These are phyloP conservation scores for Conticribra weissflogii DNA, from an alignment of 108 stramenopile species.

Conservation along the genomic window DNA sequence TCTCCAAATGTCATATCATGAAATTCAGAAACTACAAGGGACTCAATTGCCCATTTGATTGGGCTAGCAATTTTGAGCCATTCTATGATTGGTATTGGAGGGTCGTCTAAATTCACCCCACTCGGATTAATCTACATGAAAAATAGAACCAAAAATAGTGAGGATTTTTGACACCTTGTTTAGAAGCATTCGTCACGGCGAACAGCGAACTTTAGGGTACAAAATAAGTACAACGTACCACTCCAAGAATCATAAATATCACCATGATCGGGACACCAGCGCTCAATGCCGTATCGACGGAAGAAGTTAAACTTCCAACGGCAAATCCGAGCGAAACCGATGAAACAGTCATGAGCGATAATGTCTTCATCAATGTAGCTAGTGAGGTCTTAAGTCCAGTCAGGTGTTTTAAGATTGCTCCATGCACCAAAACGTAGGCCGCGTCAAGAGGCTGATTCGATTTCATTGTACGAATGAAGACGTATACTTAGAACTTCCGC, in stretches of 20 bases:
- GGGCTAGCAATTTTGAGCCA: slow-evolving; percentile 62
- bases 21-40: slow-evolving; percentile 78
- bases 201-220: no score
- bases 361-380: slow-evolving; percentile 61
- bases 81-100: slow-evolving; percentile 55
- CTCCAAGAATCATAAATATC: slow-evolving; percentile 69
- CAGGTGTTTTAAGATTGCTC: slow-evolving; percentile 55
- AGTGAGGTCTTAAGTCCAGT: slow-evolving; percentile 69
- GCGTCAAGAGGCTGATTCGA: slow-evolving; percentile 60
- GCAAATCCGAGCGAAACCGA: slow-evolving; percentile 84
- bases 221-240: slow-evolving; percentile 18
- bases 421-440: slow-evolving; percentile 68
- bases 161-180: no score
- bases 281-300: slow-evolving; percentile 69
- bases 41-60: slow-evolving; percentile 81
- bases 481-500: no score
- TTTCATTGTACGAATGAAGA: no score
- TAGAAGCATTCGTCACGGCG: no score
- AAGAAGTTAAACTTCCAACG: slow-evolving; percentile 68
- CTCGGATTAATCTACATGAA: slow-evolving; percentile 69
- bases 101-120: slow-evolving; percentile 58
- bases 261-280: slow-evolving; percentile 55
- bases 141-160: slow-evolving; percentile 55
- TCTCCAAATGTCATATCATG: slow-evolving; percentile 68
- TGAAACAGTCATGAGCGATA: slow-evolving; percentile 74